These are phyloP conservation scores for Macadamia tetraphylla DNA, from an alignment of 164 flowering plant species.

Conservation along the genomic window DNA sequence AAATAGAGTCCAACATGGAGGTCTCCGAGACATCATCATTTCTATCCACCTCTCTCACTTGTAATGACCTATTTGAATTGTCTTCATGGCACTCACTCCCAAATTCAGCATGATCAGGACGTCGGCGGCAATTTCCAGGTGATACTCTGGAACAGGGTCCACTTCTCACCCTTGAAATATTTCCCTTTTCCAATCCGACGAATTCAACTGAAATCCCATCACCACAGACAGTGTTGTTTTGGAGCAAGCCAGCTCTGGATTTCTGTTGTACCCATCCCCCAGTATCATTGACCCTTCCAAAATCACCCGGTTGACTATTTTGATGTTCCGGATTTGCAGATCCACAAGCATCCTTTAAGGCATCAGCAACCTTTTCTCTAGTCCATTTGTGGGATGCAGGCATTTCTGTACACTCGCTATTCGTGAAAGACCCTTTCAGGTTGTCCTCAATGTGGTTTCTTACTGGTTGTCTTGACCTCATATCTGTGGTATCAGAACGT, in stretches of 20 bases:
- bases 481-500: constrained; percentile 13
- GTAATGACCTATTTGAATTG: constrained; percentile 15
- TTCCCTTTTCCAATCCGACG: constrained; percentile 15
- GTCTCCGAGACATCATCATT: constrained; percentile 50
- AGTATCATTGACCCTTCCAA: constrained; percentile 14
- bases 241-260: constrained; percentile 11
- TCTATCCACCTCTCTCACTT: constrained; percentile 23
- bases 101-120: constrained; percentile 23
- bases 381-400: constrained; percentile 16
- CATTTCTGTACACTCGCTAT: constrained; percentile 14
- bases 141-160: constrained; percentile 13
- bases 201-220: constrained; percentile 15
- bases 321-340: constrained; percentile 14
- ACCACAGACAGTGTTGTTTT: constrained; percentile 7
- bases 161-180: constrained; percentile 16
- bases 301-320: constrained; percentile 9
- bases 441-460: constrained; percentile 20
- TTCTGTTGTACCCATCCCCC: constrained; percentile 20
- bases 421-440: constrained; percentile 13
- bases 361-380: constrained; percentile 22
- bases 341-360: constrained; percentile 18
- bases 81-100: constrained; percentile 18
- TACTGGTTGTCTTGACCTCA: constrained; percentile 21
- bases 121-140: constrained; percentile 18
- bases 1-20: constrained; percentile 44